Percentiles rank a stretch among this genome's conserved stretches.
phyloP scores from a whole-genome alignment of 2,329 filamentous ascomycete genomes.

The Thermothelomyces thermophilus region DNA sequence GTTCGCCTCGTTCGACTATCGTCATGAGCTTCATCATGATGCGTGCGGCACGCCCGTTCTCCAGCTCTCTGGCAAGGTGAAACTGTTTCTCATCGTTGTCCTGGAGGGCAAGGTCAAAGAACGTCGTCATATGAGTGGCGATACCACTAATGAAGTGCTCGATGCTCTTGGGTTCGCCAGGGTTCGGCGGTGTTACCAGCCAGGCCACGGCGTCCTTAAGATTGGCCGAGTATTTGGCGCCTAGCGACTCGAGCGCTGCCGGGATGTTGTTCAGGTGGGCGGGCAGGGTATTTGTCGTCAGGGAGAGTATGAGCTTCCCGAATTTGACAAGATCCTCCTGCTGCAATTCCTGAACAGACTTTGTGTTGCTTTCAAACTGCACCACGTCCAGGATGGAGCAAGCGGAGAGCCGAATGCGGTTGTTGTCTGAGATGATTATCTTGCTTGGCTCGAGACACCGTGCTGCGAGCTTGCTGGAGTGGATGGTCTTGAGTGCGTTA shows the following conservation, averaged over 20 bases:
- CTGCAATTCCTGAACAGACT: conserved; percentile 68
- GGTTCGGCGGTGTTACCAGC: conserved; percentile 61
- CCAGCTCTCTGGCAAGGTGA: conserved; percentile 71
- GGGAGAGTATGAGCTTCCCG: conserved; percentile 73
- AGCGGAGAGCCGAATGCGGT: conserved; percentile 78
- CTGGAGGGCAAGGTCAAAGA: conserved; percentile 74
- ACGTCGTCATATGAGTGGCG: conserved; percentile 65
- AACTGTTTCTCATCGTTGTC: conserved; percentile 67
- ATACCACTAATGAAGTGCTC: conserved; percentile 75
- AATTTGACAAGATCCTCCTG: conserved; percentile 82
- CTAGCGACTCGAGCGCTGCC: conserved; percentile 67
- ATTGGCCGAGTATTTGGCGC: conserved; percentile 66
- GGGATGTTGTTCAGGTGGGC: conserved; percentile 53
- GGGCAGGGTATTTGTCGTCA: conserved; percentile 63
- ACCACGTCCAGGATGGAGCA: conserved; percentile 88
- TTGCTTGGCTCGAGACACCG: conserved; percentile 83
- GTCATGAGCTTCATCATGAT: conserved; percentile 75
- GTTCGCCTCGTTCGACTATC: conserved; percentile 85
- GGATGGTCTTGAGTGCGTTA: conserved; percentile 80
- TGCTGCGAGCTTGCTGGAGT: conserved; percentile 72
- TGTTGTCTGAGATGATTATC: conserved; percentile 83
- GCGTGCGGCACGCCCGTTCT: conserved; percentile 80
- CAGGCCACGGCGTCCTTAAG: conserved; percentile 74
- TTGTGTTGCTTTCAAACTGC: conserved; percentile 62
- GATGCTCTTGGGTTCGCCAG: conserved; percentile 61